Evolutionary conservation across 208 protist species (phyloP), one percentile per base, ranked within the genome.

Genomic region (Willaertia magna): DNA sequence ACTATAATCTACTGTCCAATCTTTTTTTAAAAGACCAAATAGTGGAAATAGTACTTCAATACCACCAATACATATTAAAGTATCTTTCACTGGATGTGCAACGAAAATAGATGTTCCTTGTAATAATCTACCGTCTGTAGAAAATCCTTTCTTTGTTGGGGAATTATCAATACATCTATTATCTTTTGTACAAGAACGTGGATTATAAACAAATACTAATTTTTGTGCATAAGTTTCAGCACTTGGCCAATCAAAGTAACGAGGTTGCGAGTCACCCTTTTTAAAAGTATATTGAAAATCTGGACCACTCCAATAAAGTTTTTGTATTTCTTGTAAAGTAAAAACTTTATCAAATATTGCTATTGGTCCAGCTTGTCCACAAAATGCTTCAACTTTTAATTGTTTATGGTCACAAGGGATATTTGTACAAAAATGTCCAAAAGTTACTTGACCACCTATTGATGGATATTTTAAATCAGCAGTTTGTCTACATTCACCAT

Each of bases 281-380:
- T 55, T 48, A n/a, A 83, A 83, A n/a, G 43, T 83, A 42, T 55
- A 83, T 83, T 83, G 78, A 20, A 83, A 83, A 40, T 83, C 78
- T 18, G 46, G 43, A 43, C 78, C 78, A 83, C 46, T 55, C 20
- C 26, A 42, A 47, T 55, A 52, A 7, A 83, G 34, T 30, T 39
- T 48, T 9, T 49, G 26, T 0, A 83, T 40, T 22, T 83, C 78
- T 42, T 83, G 26, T 18, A 44, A 1, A 39, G 6, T 42, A 3
- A 83, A 83, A 20, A 39, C 1, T 55, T 83, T 83, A n/a, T 83
- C 78, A 22, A 83, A 83, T 26, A 83, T 44, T 16, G n/a, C 2
- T 26, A 83, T 83, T 7, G 78, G 46, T 43, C 46, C 43, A 22
- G 4, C 40, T 83, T 83, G 78, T 11, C 78, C 78, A 55, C 78